Evolutionary conservation across 2,329 filamentous ascomycete genomes (phyloP).

Genomic region (Penicillium thymicola): DNA sequence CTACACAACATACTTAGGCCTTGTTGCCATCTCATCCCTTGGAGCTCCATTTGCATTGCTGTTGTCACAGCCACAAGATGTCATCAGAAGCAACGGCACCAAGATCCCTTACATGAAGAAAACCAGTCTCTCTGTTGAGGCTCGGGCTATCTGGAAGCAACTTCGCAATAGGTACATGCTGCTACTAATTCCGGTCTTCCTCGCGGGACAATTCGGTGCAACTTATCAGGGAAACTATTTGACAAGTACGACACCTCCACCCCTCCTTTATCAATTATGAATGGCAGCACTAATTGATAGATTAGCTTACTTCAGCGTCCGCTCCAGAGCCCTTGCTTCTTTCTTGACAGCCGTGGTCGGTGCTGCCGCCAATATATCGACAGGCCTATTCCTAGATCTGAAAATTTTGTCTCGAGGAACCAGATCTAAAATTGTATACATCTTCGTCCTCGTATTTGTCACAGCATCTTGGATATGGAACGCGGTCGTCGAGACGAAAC

Average conservation of each 20-base stretch:
- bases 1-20: constrained; percentile 41
- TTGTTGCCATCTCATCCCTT: constrained; percentile 43
- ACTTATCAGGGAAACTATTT: constrained; percentile 54
- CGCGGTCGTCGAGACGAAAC: constrained; percentile 48
- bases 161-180: constrained; percentile 47
- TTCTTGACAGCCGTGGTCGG: constrained; percentile 46
- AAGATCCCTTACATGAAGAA: constrained; percentile 22
- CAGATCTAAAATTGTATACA: constrained; percentile 46
- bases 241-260: constrained; percentile 29
- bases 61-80: constrained; percentile 47
- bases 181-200: constrained; percentile 49
- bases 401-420: constrained; percentile 42
- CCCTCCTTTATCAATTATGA: too few species aligned
- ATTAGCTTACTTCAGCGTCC: constrained; percentile 49
- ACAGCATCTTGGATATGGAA: constrained; percentile 49
- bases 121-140: constrained; percentile 34
- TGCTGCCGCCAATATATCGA: constrained; percentile 38
- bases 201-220: constrained; percentile 52
- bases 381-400: constrained; percentile 32
- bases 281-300: neutral
- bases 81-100: constrained; percentile 43
- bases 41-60: constrained; percentile 47
- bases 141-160: constrained; percentile 39
- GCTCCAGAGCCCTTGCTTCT: constrained; percentile 47
- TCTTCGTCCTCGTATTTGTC: constrained; percentile 43